Evolutionary conservation across 495 filamentous ascomycete genomes (phyloP).

Genomic region (Xylaria acuta): DNA sequence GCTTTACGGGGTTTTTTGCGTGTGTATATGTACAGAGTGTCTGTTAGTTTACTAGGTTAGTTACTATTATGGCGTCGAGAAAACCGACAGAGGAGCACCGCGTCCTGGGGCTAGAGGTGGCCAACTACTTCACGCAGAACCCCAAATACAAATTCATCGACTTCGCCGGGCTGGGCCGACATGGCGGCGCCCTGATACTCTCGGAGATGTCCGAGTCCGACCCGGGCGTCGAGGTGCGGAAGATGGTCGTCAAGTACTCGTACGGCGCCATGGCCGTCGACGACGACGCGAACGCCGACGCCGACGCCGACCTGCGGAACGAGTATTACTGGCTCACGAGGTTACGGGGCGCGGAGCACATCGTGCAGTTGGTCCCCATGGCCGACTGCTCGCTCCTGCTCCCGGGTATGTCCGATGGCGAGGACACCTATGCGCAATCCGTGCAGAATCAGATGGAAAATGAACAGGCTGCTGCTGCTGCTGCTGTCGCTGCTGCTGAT

Average conservation of each 20-base stretch:
- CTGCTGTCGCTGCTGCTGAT: not conserved
- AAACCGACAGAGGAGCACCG: not conserved
- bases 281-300: not conserved
- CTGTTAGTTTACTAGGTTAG: no score
- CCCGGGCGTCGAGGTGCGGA: not conserved
- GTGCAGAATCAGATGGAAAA: not conserved
- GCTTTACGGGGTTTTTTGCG: not conserved
- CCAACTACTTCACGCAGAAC: not conserved
- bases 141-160: not conserved
- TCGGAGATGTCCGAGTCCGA: not conserved
- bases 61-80: not conserved
- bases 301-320: slow-evolving; percentile 12
- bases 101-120: not conserved
- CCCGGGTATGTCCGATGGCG: not conserved
- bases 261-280: not conserved
- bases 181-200: slow-evolving; percentile 4
- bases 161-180: slow-evolving; percentile 10
- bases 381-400: not conserved
- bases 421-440: not conserved
- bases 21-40: not conserved
- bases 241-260: slow-evolving; percentile 17
- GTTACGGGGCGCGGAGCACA: slow-evolving; percentile 11
- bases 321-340: not conserved
- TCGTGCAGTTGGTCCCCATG: slow-evolving; percentile 2
- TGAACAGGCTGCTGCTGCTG: not conserved